Conservation (phyloP, 257 asterid species). For the Rhazya stricta region DNA sequence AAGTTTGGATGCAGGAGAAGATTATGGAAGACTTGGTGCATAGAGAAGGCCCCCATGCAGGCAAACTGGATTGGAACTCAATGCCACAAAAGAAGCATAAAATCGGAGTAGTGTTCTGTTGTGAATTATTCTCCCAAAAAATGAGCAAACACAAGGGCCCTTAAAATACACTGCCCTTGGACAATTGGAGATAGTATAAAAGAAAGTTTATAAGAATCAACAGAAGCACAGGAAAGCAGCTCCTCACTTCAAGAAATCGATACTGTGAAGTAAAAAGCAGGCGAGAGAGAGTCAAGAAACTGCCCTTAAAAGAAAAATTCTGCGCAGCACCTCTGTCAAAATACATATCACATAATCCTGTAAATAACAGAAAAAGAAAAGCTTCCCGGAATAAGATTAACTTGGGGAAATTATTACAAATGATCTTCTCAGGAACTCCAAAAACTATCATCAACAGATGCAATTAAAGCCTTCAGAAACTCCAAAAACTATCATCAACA, state of each 20-base stretch:
- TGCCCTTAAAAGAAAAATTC: background rate
- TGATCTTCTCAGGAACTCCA: conserved; percentile 16
- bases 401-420: conserved; percentile 28
- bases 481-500: conserved; percentile 14
- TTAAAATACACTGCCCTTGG: no score
- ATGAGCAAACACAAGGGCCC: no score
- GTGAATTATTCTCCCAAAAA: no score
- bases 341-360: background rate
- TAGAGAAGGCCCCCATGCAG: no score
- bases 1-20: no score
- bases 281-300: background rate
- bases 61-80: no score
- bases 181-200: no score
- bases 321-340: background rate
- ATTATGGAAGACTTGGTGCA: no score
- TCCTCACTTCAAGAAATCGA: background rate
- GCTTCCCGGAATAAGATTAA: conserved; percentile 21
- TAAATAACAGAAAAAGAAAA: background rate
- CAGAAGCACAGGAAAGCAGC: no score
- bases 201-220: no score
- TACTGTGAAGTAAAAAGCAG: background rate
- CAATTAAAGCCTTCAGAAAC: conserved; percentile 23
- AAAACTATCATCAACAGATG: conserved; percentile 15
- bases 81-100: no score
- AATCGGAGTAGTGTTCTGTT: no score